phyloP scores from a whole-genome alignment of 2,329 filamentous ascomycete genomes.

The Raffaelea arxii region DNA sequence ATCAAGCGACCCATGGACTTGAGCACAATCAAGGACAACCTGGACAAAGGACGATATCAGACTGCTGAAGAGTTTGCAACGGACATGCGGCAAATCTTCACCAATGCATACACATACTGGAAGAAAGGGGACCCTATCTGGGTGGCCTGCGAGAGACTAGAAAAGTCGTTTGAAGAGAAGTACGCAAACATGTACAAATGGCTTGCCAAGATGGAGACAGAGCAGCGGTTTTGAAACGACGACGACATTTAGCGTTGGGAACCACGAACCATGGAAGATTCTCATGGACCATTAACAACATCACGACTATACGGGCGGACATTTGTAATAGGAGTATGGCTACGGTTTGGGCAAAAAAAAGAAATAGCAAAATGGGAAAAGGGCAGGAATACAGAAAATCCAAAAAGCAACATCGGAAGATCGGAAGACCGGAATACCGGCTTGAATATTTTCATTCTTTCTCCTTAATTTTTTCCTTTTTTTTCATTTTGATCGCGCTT shows the following conservation, averaged over 20 bases:
- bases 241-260: neutral
- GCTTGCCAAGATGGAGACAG: constrained; percentile 42
- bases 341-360: too few species aligned
- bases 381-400: too few species aligned
- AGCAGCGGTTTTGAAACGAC: constrained; percentile 24
- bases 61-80: constrained; percentile 42
- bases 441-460: neutral
- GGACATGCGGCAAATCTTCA: constrained; percentile 53
- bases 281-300: too few species aligned
- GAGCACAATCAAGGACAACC: constrained; percentile 48
- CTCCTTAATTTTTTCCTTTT: neutral
- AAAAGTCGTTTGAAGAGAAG: constrained; percentile 37
- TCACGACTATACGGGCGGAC: too few species aligned
- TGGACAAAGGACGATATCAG: constrained; percentile 43
- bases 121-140: constrained; percentile 44
- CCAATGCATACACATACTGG: constrained; percentile 58
- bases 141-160: constrained; percentile 43
- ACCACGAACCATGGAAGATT: too few species aligned
- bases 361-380: too few species aligned
- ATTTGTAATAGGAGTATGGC: too few species aligned
- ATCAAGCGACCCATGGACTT: constrained; percentile 55
- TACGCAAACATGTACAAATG: constrained; percentile 50
- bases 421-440: too few species aligned
- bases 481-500: neutral
- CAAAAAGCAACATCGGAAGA: too few species aligned